phyloP scores from a whole-genome alignment of 2,329 filamentous ascomycete species.

The Plenodomus tracheiphilus region DNA sequence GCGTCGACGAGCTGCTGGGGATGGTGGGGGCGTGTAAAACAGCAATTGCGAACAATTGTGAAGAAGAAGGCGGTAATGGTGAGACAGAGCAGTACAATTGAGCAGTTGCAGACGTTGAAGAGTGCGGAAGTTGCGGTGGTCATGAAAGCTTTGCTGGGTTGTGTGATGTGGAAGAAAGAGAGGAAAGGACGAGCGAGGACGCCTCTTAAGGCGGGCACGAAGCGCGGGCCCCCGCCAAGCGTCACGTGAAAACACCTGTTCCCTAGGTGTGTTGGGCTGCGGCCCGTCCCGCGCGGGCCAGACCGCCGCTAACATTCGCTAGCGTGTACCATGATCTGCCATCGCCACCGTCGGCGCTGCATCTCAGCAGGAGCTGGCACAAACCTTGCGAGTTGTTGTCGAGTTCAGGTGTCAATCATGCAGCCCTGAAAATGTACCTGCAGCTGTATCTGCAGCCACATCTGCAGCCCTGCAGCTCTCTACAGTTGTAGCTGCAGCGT shows the following conservation, averaged over 20 bases:
- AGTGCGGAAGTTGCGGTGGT: slow-evolving; percentile 1
- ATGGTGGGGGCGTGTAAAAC: slow-evolving; percentile 1
- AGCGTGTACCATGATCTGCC: too few relatives aligned
- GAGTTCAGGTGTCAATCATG: too few relatives aligned
- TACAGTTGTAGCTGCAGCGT: too few relatives aligned
- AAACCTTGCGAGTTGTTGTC: too few relatives aligned
- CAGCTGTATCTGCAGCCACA: too few relatives aligned
- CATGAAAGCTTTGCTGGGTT: slow-evolving; percentile 3
- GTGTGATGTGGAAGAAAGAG: slow-evolving; percentile 6
- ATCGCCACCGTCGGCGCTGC: too few relatives aligned
- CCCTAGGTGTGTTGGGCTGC: too few relatives aligned
- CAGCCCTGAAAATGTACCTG: too few relatives aligned
- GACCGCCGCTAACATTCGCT: too few relatives aligned
- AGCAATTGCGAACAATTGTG: slow-evolving; percentile 10
- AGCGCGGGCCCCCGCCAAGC: background rate
- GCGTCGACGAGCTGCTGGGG: slow-evolving; percentile 12
- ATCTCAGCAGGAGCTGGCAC: too few relatives aligned
- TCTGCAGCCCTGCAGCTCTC: too few relatives aligned
- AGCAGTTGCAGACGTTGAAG: slow-evolving; percentile 6
- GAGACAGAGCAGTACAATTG: slow-evolving; percentile 5
- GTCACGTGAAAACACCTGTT: background rate
- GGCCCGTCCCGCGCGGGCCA: too few relatives aligned
- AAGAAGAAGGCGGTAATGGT: slow-evolving; percentile 5
- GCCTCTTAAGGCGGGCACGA: background rate
- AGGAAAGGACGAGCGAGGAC: slow-evolving; percentile 2